Evolutionary conservation across 2,329 filamentous ascomycete genomes (phyloP), one percentile per base, ranked within the genome.

Genomic region (Teratosphaeria epicoccoides): DNA sequence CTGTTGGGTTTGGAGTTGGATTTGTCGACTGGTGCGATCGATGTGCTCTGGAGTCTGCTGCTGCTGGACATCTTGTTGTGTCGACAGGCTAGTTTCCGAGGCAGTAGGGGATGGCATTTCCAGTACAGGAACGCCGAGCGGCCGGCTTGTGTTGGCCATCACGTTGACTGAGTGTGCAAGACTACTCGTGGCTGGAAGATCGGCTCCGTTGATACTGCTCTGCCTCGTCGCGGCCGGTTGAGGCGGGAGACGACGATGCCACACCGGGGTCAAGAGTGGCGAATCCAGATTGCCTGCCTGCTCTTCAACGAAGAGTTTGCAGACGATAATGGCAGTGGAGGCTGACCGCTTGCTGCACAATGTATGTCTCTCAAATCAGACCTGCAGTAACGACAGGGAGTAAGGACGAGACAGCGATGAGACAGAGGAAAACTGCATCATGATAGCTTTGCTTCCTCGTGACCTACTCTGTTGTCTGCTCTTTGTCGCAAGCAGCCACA

Each of bases 21-120:
- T 7, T 40, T 40, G 33, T 40, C 33, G 33, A 40, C 33, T 40
- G 7, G 33, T 17, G 6, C 33, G 33, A 9, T 40, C 33, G 4
- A 40, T 40, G 10, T 4, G 33, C 7, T 40, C 33, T 7, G 33
- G 33, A 20, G 14, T 40, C n/a, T 40, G 33, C 33, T 40, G 33
- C n/a, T 40, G 33, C 4, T 22, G 33, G n/a, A 14, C 33, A 46
- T 50, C 56, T 45, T 60, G 58, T 23, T 54, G 54, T 24, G 57
- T 59, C 6, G 58, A 57, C 12, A 57, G 52, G n/a, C 60, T 62
- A 12, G 54, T 57, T 33, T 61, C 54, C n/a, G 59, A 61, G 10
- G 53, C 55, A 7, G 57, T 47, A n/a, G 61, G 63, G 10, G 61
- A 63, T 9, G 61, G 63, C 22, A 61, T 58, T 45, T 64, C 63